phyloP scores from a whole-genome alignment of 2,329 filamentous ascomycete species.

The Thielaviopsis populi region DNA sequence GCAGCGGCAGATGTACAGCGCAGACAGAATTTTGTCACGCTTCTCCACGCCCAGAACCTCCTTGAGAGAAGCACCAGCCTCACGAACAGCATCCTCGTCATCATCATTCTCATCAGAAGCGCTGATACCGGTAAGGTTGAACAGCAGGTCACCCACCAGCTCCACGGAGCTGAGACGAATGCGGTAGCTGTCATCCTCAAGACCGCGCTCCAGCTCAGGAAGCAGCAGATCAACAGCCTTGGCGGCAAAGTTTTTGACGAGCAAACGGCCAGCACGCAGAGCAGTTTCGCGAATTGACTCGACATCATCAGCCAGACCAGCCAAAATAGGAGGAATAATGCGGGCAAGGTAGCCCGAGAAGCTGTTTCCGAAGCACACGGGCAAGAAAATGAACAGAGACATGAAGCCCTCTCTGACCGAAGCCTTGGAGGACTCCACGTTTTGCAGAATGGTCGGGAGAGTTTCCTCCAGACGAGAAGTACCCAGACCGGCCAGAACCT shows the following conservation, averaged over 20 bases:
- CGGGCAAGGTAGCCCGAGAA: conserved; percentile 90
- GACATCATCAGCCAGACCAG: conserved; percentile 86
- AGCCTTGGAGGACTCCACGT: conserved; percentile 79
- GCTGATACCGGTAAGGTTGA: conserved; percentile 92
- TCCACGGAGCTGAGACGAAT: conserved; percentile 98
- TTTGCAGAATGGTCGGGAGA: conserved; percentile 87
- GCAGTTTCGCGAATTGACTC: conserved; percentile 97
- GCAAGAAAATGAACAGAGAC: conserved; percentile 98
- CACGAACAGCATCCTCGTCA: conserved; percentile 58
- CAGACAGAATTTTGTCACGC: conserved; percentile 92
- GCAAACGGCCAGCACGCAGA: conserved; percentile 74
- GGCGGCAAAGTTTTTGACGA: conserved; percentile 97
- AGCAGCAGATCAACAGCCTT: conserved; percentile 87
- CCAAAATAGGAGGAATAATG: conserved; percentile 89
- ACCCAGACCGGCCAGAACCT: conserved; percentile 88
- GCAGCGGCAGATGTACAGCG: conserved; percentile 91
- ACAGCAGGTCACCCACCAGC: conserved; percentile 86
- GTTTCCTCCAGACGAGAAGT: conserved; percentile 90
- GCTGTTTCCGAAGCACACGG: conserved; percentile 96
- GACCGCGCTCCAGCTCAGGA: conserved; percentile 84
- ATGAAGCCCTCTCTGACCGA: conserved; percentile 96
- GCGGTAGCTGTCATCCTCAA: conserved; percentile 94
- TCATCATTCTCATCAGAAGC: conserved; percentile 52
- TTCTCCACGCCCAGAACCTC: conserved; percentile 92
- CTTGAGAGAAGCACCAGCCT: conserved; percentile 83